These are phyloP conservation scores for Incumbomyces lentus DNA, from an alignment of 2,329 filamentous ascomycete species.

Conservation along the genomic window DNA sequence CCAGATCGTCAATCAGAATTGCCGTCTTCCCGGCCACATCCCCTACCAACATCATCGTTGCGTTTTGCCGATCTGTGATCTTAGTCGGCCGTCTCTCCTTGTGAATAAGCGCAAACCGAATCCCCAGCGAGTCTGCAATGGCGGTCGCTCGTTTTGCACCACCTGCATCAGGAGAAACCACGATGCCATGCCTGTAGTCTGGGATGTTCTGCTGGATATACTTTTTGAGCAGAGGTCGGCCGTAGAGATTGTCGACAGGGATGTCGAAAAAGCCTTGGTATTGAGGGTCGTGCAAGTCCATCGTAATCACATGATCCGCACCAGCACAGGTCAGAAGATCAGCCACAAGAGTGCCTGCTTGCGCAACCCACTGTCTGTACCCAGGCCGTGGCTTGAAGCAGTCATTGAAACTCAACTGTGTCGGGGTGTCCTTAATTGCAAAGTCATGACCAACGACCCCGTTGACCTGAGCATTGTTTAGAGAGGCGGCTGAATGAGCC, in stretches of 20 bases:
- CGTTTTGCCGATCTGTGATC: conserved; percentile 69
- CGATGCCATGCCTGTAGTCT: conserved; percentile 73
- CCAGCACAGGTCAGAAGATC: conserved; percentile 91
- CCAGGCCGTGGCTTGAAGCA: conserved; percentile 76
- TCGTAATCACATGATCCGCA: conserved; percentile 92
- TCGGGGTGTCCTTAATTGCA: conserved; percentile 5
- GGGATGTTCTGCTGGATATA: conserved; percentile 72
- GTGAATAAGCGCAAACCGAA: conserved; percentile 96
- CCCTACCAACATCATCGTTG: conserved; percentile 89
- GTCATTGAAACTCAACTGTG: conserved; percentile 29
- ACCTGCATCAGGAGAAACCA: conserved; percentile 92
- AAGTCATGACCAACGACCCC: conserved; percentile 54
- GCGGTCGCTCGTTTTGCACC: conserved; percentile 92
- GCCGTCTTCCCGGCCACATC: conserved; percentile 70
- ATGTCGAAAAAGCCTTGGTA: conserved; percentile 99
- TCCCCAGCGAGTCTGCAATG: conserved; percentile 83
- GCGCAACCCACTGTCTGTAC: conserved; percentile 97
- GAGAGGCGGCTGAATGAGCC: conserved; percentile 18
- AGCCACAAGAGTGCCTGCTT: conserved; percentile 88
- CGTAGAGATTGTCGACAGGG: conserved; percentile 95
- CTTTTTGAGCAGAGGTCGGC: conserved; percentile 44
- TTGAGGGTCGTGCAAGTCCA: conserved; percentile 92
- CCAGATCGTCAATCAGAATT: conserved; percentile 88
- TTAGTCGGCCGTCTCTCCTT: conserved; percentile 90
- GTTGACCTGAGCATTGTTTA: conserved; percentile 37